Evolutionary conservation across 2,329 filamentous ascomycete genomes (phyloP).

Genomic region (Ascochyta rabiei): DNA sequence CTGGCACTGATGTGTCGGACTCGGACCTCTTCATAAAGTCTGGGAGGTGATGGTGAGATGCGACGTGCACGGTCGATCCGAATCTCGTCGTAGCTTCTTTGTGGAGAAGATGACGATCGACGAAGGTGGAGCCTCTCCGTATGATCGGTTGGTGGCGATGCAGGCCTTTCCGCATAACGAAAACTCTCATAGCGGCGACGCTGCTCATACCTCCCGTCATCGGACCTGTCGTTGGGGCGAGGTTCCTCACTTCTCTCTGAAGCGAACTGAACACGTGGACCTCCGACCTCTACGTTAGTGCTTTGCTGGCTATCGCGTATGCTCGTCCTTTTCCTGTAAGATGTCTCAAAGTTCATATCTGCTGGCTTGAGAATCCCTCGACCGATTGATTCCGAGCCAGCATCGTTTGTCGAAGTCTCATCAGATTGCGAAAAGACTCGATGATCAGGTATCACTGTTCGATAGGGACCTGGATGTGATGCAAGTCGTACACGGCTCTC

Average conservation of each 20-base stretch:
- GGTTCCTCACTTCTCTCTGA: constrained; percentile 15
- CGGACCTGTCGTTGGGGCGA: constrained; percentile 8
- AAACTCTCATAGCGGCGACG: constrained; percentile 20
- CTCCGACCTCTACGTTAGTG: constrained; percentile 38
- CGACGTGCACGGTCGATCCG: constrained; percentile 24
- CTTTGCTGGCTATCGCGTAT: constrained; percentile 35
- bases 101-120: constrained; percentile 17
- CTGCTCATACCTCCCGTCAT: constrained; percentile 17
- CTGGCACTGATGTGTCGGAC: constrained; percentile 22
- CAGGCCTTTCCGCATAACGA: constrained; percentile 18
- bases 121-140: constrained; percentile 30
- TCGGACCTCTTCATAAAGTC: constrained; percentile 19
- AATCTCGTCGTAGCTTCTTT: constrained; percentile 22
- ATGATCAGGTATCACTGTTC: constrained; percentile 29
- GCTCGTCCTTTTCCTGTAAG: constrained; percentile 19
- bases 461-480: constrained; percentile 35
- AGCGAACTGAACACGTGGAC: constrained; percentile 39
- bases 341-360: constrained; percentile 24
- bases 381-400: constrained; percentile 20
- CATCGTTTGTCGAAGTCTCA: constrained; percentile 23
- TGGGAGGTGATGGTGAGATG: constrained; percentile 23
- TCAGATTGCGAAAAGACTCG: constrained; percentile 24
- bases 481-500: constrained; percentile 31
- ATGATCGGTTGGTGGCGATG: constrained; percentile 20
- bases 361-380: constrained; percentile 35